Evolutionary conservation across 1,139 yeast species (phyloP), one percentile per base, ranked within the genome.

Genomic region (Zygosaccharomyces sapae): DNA sequence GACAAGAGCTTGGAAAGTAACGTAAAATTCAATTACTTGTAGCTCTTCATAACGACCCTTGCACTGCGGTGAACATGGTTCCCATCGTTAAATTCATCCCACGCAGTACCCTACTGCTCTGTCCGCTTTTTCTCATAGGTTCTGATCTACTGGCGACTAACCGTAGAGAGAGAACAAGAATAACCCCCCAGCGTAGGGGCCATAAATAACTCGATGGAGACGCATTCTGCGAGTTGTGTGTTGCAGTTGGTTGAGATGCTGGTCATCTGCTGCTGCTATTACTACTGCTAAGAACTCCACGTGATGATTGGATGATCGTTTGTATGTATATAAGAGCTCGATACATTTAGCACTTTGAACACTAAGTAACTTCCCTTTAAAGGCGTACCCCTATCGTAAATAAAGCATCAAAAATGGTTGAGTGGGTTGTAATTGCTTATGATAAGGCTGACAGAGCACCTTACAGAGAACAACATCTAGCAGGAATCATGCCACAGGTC

Each of bases 401-500:
- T 4, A 24, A n/a, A 27, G 8, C 24, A 29, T 24, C 9, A n/a
- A 18, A 54, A 19, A 71, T 70, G 74, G 69, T 64, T 59, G 88
- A 82, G 65, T 83, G 84, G 81, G 71, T 77, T 66, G 92, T 81
- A n/a, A 73, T 82, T 55, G 76, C 85, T 38, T 81, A 73, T 62
- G 95, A 86, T 65, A 78, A 78, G 59, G 66, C 77, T 42, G 84
- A 81, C 61, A 74, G 88, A 60, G 57, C 76, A 20, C 64, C 72
- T 9, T 74, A 74, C 38, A 77, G 92, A 62, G 71, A 79, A 4
- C 70, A 70, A 45, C 95, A 86, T 63, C 64, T 86, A 30, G 76
- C 75, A 16, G 76, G 67, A 2, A 76, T 83, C 47, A 79, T 82
- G 8, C 69, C 70, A 3, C 56, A 68, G 9, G 77, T 81, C 44